Base-by-base conservation (phyloP, 2,329 filamentous ascomycete genomes). In the Ophiocordyceps robertsii region DNA sequence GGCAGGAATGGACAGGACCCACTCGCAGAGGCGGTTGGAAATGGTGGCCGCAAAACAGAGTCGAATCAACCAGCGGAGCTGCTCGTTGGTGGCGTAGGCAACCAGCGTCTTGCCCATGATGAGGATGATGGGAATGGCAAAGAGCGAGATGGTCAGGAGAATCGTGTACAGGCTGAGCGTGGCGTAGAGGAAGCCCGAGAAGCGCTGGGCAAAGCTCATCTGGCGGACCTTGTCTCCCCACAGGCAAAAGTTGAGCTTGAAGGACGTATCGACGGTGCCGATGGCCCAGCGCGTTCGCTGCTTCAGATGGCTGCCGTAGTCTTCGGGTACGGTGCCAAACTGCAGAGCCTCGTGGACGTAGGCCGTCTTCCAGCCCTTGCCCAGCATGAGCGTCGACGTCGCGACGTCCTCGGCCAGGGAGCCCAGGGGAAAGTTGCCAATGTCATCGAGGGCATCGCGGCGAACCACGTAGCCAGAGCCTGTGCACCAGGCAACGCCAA, bases 391-490 rank as follows among this genome's bases (percentile, higher is more conserved):
- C 1, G 69, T 73, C 6, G 75, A 79, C 3, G 71, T 77, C 39
- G 67, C 70, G 3, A 76, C 69, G 51, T 82, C 77, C 53, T 82
- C 77, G 5, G 73, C 70, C 8, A 80, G 59, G 5, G 73, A 77
- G 13, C 69, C 73, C 1, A 72, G 65, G 0, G 76, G 77, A 47
- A 77, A 80, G 49, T 76, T 73, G 49, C 75, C 77, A 46, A 81
- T 78, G 17, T 72, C 65, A 16, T 76, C 70, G 4, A 82, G 61
- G 6, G 77, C 77, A 42, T 67, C 58, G n/a, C 76, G 72, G 4
- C 76, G 72, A 27, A 71, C 67, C 5, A 75, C 60, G 48, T 77
- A 81, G 7, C 77, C 77, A 6, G 76, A 80, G 5, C 77, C 77
- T n/a, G 73, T 76, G 50, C 75, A 79, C 69, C 75, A 77, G n/a